Base-by-base conservation (phyloP, 345 rosid species). In the Euphorbia peplus region DNA sequence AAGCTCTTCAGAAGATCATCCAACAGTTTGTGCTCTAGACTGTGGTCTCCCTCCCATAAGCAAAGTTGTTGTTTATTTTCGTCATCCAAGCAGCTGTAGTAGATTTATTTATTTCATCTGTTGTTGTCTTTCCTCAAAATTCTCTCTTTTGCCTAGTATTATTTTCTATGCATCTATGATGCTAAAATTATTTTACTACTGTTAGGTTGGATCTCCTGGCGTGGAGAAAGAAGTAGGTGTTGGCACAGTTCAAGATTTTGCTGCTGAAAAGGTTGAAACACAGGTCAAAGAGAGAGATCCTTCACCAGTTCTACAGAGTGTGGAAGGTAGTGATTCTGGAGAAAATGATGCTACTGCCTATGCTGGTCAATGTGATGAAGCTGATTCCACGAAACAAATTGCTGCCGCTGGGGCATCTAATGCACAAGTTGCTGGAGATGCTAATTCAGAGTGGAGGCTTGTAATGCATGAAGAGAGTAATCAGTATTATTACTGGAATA, bases 401-500 rank as follows among this genome's bases (percentile, higher is more conserved):
- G 61, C 81, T 80, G 80, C 44, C 62, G 26, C 75, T 47, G 85
- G 78, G 73, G 64, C 70, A 78, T 72, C 80, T 66, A 80, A 82
- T 75, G 44, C 80, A 50, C 86, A 81, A 75, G 77, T 73, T 67
- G 30, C 66, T 63, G 85, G 77, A 50, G 92, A 85, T 75, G 77
- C 70, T 69, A 80, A 80, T 75, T 78, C 70, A 16, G 85, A 81
- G 65, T 95, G 98, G 99, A 90, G 82, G 84, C 83, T 92, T 70
- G 88, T 92, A 66, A 74, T 90, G 85, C 95, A 95, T 68, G 99
- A 86, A 72, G 99, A 90, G 84, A 88, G 88, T 70, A 85, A 75
- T 70, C 96, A 81, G 70, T 90, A 85, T 78, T 92, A 92, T 79
- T 95, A 95, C 84, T 92, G 99, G 98, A 95, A 95, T 72, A 78